Conservation (phyloP, 345 rosid genomes). For the Rhodamnia rubescens region DNA sequence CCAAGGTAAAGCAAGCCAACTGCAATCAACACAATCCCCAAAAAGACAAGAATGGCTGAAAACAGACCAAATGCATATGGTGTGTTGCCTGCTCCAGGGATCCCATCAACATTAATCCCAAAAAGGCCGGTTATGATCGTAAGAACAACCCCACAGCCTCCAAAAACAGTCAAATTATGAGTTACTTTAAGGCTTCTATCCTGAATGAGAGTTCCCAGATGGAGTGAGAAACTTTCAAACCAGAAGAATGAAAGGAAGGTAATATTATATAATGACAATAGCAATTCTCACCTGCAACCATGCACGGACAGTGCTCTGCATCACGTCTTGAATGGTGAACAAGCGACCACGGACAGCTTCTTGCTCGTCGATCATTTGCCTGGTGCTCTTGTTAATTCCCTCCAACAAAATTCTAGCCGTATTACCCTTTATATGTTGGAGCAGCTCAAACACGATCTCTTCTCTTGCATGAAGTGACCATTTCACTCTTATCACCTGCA, state of each 20-base stretch:
- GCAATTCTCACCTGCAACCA: constrained; percentile 73
- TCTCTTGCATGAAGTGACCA: constrained; percentile 99
- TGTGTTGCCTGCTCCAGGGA: constrained; percentile 63
- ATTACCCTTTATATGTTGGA: constrained; percentile 73
- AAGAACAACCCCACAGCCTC: constrained; percentile 89
- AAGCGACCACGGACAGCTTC: constrained; percentile 95
- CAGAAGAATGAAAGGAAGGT: background rate
- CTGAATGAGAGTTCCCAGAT: constrained; percentile 13
- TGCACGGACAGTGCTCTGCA: constrained; percentile 97
- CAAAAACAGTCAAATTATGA: constrained; percentile 84
- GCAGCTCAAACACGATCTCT: constrained; percentile 89
- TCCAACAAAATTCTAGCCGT: constrained; percentile 37
- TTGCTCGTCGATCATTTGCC: constrained; percentile 95
- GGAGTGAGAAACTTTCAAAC: background rate
- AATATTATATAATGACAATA: background rate
- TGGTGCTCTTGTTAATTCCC: constrained; percentile 56
- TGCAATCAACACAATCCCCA: constrained; percentile 48
- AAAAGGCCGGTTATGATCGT: constrained; percentile 70
- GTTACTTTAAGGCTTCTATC: constrained; percentile 84
- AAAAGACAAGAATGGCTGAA: constrained; percentile 31
- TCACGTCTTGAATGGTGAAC: constrained; percentile 96
- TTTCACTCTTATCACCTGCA: constrained; percentile 87
- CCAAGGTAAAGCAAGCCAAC: constrained; percentile 74
- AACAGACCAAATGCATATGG: constrained; percentile 90
- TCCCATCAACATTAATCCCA: constrained; percentile 98